Percentiles rank a stretch among this genome's conserved stretches.
phyloP scores from a whole-genome alignment of 2,329 filamentous ascomycete species.

The Aspergillus clavatus region DNA sequence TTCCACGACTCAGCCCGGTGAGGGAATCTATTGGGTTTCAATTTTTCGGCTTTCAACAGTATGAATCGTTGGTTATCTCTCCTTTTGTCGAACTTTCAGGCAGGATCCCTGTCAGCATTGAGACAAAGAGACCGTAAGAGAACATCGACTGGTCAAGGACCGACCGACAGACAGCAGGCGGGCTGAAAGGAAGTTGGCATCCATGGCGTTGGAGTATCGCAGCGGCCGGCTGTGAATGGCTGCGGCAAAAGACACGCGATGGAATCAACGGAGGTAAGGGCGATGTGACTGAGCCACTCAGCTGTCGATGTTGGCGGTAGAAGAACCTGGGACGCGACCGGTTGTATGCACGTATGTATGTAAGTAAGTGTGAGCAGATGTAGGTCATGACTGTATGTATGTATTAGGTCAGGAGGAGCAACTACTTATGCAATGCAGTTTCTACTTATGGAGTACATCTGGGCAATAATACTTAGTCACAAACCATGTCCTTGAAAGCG shows the following conservation, averaged over 20 bases:
- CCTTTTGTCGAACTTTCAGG: not conserved
- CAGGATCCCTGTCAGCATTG: not conserved
- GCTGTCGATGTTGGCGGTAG: conserved; percentile 14
- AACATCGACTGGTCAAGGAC: conserved; percentile 7
- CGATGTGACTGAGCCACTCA: conserved; percentile 27
- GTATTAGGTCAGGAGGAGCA: not conserved
- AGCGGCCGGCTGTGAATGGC: conserved; percentile 1
- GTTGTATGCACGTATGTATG: conserved; percentile 10
- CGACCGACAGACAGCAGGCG: not conserved
- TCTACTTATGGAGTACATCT: too few relatives aligned
- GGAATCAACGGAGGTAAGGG: conserved; percentile 22
- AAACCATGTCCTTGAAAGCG: too few relatives aligned
- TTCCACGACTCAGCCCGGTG: not conserved
- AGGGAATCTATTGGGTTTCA: not conserved
- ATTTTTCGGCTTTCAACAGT: not conserved
- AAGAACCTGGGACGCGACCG: conserved; percentile 28
- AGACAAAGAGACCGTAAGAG: not conserved
- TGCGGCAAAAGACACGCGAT: conserved; percentile 14
- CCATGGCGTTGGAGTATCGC: not conserved
- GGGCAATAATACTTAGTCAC: too few relatives aligned
- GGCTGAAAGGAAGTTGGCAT: not conserved
- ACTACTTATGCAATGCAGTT: too few relatives aligned
- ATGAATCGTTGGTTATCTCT: not conserved
- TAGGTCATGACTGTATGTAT: too few relatives aligned
- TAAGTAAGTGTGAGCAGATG: not conserved